These are phyloP conservation scores for Calonectria hawksworthii DNA, from an alignment of 2,329 filamentous ascomycete genomes.

Conservation along the genomic window DNA sequence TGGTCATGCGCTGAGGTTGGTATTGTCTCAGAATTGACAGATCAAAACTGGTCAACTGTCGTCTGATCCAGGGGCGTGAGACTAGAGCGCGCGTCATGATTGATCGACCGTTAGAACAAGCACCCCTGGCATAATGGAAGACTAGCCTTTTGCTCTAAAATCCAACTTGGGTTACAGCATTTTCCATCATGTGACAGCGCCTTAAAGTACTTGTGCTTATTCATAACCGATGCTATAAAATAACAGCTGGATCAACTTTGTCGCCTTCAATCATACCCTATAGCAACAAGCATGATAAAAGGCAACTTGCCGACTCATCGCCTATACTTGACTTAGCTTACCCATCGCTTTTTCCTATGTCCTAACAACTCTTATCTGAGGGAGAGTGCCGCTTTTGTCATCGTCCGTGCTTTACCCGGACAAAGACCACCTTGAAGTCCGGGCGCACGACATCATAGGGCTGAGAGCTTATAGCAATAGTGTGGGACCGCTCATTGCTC, in stretches of 20 bases:
- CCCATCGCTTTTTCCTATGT: background rate
- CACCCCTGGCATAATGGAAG: background rate
- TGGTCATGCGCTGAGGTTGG: too few relatives aligned
- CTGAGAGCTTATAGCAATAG: too few relatives aligned
- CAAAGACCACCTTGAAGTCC: too few relatives aligned
- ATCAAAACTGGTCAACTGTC: background rate
- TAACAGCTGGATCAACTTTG: background rate
- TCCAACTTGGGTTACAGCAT: background rate
- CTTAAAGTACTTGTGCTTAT: background rate
- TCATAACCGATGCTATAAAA: background rate
- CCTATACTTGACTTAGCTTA: background rate
- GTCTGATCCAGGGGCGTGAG: background rate
- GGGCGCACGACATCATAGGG: too few relatives aligned
- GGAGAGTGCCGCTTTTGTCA: background rate
- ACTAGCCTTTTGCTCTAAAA: background rate
- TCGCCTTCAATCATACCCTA: background rate
- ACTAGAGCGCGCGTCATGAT: background rate
- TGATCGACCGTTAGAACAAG: background rate
- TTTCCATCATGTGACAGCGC: too few relatives aligned
- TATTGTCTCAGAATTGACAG: background rate
- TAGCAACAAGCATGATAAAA: background rate
- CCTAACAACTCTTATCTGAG: background rate
- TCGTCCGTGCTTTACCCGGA: background rate
- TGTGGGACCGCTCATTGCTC: too few relatives aligned
- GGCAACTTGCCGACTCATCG: background rate